Evolutionary conservation across 2,329 filamentous ascomycete genomes (phyloP), one percentile per base, ranked within the genome.

Genomic region (Aureobasidium sp.): DNA sequence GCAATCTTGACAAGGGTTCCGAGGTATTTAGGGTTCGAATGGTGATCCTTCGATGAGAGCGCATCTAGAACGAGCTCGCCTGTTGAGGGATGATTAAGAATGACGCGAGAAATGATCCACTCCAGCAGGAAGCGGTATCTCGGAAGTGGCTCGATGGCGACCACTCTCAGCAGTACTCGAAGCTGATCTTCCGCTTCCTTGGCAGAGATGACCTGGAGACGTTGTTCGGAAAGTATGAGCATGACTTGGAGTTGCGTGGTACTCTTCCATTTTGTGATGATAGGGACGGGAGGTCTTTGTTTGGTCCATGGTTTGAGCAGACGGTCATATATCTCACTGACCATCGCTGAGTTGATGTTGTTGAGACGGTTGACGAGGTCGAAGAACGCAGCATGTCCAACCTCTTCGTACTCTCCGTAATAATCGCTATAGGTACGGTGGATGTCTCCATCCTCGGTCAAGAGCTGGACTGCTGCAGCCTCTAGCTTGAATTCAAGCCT

Each of bases 251-350:
- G 67, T 62, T 81, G 78, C n/a, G 78, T 64, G 0, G 75, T 73
- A n/a, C 74, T 72, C 65, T 81, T 81, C 77, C 77, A 81, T 50
- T 75, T 74, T 63, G 71, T 76, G 42, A 79, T 75, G 39, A 76
- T 74, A 4, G 75, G 75, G 10, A 76, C 68, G 3, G 77, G 75
- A 11, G 69, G 65, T 63, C 74, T 76, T 63, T 81, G 79, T 13
- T 67, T 66, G 25, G 67, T 66, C 78, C 78, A 81, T 10, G 73
- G 76, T 32, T 76, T 65, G 4, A 79, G 61, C 1, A 79, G 62
- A 5, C 65, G 64, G 27, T 73, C 65, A 9, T 78, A 65, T 1
- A 78, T 66, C 2, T 65, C 58, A 57, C 65, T 67, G 11, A 68
- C 68, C 27, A 71, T 59, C 3, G 52, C 41, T 1, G 64, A n/a